Evolutionary conservation across 805 yeast species (phyloP).

Genomic region (Ascoidea tarda): DNA sequence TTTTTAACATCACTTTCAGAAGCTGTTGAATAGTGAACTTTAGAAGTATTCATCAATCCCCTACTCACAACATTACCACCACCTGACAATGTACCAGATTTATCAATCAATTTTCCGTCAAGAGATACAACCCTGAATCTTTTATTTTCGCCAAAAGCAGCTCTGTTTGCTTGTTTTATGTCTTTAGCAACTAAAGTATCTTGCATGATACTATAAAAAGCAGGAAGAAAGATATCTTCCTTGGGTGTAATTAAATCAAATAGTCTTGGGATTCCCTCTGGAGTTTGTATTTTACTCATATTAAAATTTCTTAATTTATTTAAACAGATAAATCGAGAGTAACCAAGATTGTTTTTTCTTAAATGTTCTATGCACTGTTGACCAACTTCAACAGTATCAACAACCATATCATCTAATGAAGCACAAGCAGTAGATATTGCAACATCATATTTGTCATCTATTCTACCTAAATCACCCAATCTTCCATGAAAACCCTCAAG

Average conservation of each 20-base stretch:
- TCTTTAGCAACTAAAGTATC: constrained; percentile 81
- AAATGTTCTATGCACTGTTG: constrained; percentile 71
- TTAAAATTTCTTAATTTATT: constrained; percentile 58
- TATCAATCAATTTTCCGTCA: constrained; percentile 84
- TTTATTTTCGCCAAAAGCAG: constrained; percentile 65
- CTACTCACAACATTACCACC: constrained; percentile 65
- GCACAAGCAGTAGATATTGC: constrained; percentile 95
- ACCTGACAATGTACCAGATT: constrained; percentile 93
- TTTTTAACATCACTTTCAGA: constrained; percentile 42
- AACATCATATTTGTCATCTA: constrained; percentile 78
- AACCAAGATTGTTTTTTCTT: constrained; percentile 72
- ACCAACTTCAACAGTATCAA: constrained; percentile 62
- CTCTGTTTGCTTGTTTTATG: constrained; percentile 66
- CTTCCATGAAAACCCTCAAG: constrained; percentile 80
- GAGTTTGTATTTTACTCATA: constrained; percentile 46
- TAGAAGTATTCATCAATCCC: constrained; percentile 58
- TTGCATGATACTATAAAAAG: constrained; percentile 75
- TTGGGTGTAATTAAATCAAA: constrained; percentile 69
- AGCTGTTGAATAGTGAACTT: constrained; percentile 24
- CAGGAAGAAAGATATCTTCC: constrained; percentile 61
- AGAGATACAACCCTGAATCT: constrained; percentile 85
- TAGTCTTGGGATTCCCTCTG: constrained; percentile 63
- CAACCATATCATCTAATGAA: constrained; percentile 84
- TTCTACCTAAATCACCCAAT: constrained; percentile 83
- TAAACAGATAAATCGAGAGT: constrained; percentile 76